phyloP scores from a whole-genome alignment of 495 filamentous ascomycete species.

The Aspergillus heteromorphus region DNA sequence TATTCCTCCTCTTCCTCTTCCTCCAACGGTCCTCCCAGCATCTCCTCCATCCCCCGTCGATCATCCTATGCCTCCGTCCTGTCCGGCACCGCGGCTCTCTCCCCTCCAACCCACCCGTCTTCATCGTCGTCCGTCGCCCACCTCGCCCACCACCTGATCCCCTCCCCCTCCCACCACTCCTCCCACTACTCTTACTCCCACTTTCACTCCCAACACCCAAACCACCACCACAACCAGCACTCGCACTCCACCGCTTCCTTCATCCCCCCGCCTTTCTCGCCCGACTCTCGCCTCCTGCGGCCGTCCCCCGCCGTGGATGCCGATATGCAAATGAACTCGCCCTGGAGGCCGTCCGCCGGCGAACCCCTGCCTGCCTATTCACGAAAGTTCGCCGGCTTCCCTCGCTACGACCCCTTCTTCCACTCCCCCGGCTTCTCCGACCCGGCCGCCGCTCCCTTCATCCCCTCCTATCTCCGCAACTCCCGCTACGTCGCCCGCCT shows the following conservation, averaged over 20 bases:
- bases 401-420: conserved; percentile 29
- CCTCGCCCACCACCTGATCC: conserved; percentile 60
- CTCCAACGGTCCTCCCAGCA: conserved; percentile 26
- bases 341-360: conserved; percentile 31
- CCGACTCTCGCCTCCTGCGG: conserved; percentile 33
- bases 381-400: conserved; percentile 54
- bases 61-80: conserved; percentile 81
- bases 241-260: conserved; percentile 34
- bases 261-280: conserved; percentile 33
- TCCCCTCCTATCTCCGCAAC: conserved; percentile 72
- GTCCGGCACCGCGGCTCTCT: conserved; percentile 57
- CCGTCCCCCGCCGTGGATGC: conserved; percentile 39
- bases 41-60: conserved; percentile 42
- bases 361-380: conserved; percentile 51
- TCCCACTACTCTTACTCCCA: no score
- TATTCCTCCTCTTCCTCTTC: conserved; percentile 21
- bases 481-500: conserved; percentile 74
- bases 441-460: conserved; percentile 52
- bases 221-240: no score
- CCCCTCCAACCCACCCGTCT: conserved; percentile 32
- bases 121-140: conserved; percentile 40
- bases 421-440: conserved; percentile 24
- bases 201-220: no score
- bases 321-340: conserved; percentile 42
- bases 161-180: conserved; percentile 52